A percentile compares a stretch with the other conserved stretches of the same genome.
These are phyloP conservation scores for Aaosphaeria pasadenensis DNA, from an alignment of 2,329 filamentous ascomycete genomes.

Conservation along the genomic window DNA sequence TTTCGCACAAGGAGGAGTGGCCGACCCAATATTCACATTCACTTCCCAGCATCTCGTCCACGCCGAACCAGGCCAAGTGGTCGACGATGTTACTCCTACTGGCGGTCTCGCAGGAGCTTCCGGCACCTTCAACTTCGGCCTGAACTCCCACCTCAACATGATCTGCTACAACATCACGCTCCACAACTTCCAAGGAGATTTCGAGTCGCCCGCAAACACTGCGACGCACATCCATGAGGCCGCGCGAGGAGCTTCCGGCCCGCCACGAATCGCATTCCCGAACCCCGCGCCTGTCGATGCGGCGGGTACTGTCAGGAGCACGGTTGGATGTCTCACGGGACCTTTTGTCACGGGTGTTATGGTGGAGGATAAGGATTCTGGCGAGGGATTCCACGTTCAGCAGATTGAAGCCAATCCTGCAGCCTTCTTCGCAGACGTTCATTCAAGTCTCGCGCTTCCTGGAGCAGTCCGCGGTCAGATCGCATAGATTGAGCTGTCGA, in stretches of 20 bases:
- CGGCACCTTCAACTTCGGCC: conserved; percentile 52
- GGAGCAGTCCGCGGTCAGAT: conserved; percentile 54
- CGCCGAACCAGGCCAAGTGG: conserved; percentile 51
- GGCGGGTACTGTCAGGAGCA: conserved; percentile 12
- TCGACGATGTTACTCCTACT: conserved; percentile 43
- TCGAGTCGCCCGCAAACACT: conserved; percentile 50
- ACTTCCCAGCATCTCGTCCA: conserved; percentile 49
- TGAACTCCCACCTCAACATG: conserved; percentile 46
- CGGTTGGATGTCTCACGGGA: conserved; percentile 22
- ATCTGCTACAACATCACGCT: conserved; percentile 53
- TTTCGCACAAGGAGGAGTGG: conserved; percentile 1
- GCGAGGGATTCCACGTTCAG: conserved; percentile 48
- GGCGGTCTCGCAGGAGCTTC: conserved; percentile 45
- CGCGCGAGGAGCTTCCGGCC: conserved; percentile 45
- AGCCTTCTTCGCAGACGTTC: conserved; percentile 53
- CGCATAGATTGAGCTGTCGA: neutral
- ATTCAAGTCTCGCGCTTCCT: conserved; percentile 51
- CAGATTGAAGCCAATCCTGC: conserved; percentile 51
- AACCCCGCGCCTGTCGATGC: conserved; percentile 17
- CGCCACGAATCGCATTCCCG: conserved; percentile 43
- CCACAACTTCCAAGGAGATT: conserved; percentile 49
- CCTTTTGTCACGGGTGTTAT: conserved; percentile 26
- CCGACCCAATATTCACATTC: conserved; percentile 34
- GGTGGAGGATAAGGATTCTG: conserved; percentile 46
- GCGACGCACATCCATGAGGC: conserved; percentile 58